Percentiles rank a stretch among this genome's conserved stretches.
Conservation (phyloP, 805 yeast genomes). For the Suhomyces pyralidae region DNA sequence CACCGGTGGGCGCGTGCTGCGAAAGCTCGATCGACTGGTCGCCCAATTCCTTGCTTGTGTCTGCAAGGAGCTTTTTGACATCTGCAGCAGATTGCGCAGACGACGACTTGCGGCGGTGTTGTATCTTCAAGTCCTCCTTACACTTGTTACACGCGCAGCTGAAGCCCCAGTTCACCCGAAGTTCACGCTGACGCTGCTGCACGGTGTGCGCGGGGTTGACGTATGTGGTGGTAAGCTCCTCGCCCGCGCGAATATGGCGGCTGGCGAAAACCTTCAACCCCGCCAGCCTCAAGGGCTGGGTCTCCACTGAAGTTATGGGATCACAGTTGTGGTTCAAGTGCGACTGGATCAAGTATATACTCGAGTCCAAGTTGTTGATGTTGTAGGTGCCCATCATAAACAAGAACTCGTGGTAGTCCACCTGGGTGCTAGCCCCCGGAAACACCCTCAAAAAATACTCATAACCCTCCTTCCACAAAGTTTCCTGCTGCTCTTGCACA, state of each 20-base stretch:
- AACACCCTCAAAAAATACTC: conserved; percentile 50
- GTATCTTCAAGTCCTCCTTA: conserved; percentile 46
- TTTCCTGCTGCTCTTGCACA: conserved; percentile 53
- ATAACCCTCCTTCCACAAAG: conserved; percentile 59
- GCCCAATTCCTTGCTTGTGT: conserved; percentile 41
- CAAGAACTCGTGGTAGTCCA: conserved; percentile 54
- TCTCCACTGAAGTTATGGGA: conserved; percentile 60
- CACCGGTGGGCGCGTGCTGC: conserved; percentile 37
- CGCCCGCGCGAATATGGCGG: conserved; percentile 56
- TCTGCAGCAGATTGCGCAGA: conserved; percentile 25
- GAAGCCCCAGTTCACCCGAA: conserved; percentile 80
- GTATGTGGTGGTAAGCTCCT: conserved; percentile 67
- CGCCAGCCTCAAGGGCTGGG: conserved; percentile 38
- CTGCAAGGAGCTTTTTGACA: conserved; percentile 46
- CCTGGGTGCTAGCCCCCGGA: conserved; percentile 22
- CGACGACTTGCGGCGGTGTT: conserved; percentile 46
- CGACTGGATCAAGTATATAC: conserved; percentile 59
- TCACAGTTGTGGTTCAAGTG: conserved; percentile 76
- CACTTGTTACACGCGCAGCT: conserved; percentile 67
- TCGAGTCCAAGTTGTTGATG: conserved; percentile 67
- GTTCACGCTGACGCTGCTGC: conserved; percentile 58
- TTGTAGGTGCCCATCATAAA: conserved; percentile 68
- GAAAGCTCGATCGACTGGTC: conserved; percentile 40
- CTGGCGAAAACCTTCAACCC: conserved; percentile 57
- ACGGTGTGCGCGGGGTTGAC: conserved; percentile 64